phyloP scores from a whole-genome alignment of 1,284 basidiomycete genomes.

The Xerocomus tenax region DNA sequence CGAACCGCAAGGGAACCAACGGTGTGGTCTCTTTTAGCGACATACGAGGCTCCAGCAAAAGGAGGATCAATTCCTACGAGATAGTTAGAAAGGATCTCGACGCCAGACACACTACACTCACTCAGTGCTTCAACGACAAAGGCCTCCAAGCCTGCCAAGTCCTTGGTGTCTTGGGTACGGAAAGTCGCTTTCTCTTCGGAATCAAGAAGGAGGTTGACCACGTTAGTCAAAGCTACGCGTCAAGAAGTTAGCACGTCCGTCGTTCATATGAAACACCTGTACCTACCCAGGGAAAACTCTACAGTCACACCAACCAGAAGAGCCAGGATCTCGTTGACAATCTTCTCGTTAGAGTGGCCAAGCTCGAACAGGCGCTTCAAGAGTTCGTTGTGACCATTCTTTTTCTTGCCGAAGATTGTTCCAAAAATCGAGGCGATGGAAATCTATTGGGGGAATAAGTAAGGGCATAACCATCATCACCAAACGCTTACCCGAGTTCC shows the following conservation, averaged over 20 bases:
- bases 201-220: conserved; percentile 55
- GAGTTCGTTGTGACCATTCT: conserved; percentile 42
- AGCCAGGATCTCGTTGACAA: conserved; percentile 64
- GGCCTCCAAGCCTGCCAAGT: conserved; percentile 37
- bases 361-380: conserved; percentile 49
- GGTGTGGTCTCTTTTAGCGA: conserved; percentile 38
- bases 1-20: conserved; percentile 39
- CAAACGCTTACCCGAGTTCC: conserved; percentile 21
- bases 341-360: conserved; percentile 48
- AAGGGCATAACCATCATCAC: background rate
- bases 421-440: conserved; percentile 43
- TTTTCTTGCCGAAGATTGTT: conserved; percentile 45
- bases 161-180: conserved; percentile 35
- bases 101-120: conserved; percentile 31
- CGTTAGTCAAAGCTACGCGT: conserved; percentile 40
- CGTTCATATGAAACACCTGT: background rate
- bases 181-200: conserved; percentile 37
- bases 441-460: conserved; percentile 31
- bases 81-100: conserved; percentile 4
- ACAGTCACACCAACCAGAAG: conserved; percentile 59
- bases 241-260: conserved; percentile 2
- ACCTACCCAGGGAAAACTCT: conserved; percentile 58
- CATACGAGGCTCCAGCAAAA: conserved; percentile 33
- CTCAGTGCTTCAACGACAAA: conserved; percentile 62
- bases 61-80: conserved; percentile 43